Evolutionary conservation across 768 basidiomycete species (phyloP).

Genomic region (Pleurotus citrinopileatus): DNA sequence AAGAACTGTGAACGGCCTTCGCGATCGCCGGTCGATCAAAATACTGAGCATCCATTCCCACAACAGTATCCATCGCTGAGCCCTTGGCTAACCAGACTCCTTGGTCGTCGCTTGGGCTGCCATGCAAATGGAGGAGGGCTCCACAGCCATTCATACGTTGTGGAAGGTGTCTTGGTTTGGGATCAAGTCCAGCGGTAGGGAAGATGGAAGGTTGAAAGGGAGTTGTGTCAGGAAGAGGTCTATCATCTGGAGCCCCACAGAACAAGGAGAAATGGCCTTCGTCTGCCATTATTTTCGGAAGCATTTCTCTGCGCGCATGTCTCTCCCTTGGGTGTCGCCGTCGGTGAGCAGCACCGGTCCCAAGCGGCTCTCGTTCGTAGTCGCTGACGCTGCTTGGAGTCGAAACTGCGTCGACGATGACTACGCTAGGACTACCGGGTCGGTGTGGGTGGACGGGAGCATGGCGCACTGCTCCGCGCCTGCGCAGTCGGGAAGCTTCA

Average conservation of each 20-base stretch:
- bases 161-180: slow-evolving; percentile 12
- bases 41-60: slow-evolving; percentile 54
- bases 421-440: not conserved
- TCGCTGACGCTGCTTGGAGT: not conserved
- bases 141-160: slow-evolving; percentile 58
- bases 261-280: not conserved
- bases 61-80: slow-evolving; percentile 50
- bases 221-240: not conserved
- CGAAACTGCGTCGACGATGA: not conserved
- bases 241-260: slow-evolving; percentile 1
- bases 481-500: slow-evolving; percentile 70
- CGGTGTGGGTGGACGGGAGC: slow-evolving; percentile 10
- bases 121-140: slow-evolving; percentile 53
- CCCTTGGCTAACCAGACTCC: slow-evolving; percentile 59
- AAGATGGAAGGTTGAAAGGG: slow-evolving; percentile 33
- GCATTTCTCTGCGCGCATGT: not conserved
- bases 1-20: slow-evolving; percentile 51
- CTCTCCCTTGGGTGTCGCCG: not conserved
- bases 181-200: slow-evolving; percentile 17
- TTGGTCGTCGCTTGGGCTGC: slow-evolving; percentile 47
- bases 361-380: slow-evolving; percentile 6
- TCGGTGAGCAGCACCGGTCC: slow-evolving; percentile 5
- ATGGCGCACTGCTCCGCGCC: slow-evolving; percentile 66
- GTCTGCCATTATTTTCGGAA: not conserved
- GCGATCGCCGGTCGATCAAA: slow-evolving; percentile 49